Evolutionary conservation across 2,329 filamentous ascomycete species (phyloP), one percentile per base, ranked within the genome.

Genomic region (Purpureocillium takamizusanense): DNA sequence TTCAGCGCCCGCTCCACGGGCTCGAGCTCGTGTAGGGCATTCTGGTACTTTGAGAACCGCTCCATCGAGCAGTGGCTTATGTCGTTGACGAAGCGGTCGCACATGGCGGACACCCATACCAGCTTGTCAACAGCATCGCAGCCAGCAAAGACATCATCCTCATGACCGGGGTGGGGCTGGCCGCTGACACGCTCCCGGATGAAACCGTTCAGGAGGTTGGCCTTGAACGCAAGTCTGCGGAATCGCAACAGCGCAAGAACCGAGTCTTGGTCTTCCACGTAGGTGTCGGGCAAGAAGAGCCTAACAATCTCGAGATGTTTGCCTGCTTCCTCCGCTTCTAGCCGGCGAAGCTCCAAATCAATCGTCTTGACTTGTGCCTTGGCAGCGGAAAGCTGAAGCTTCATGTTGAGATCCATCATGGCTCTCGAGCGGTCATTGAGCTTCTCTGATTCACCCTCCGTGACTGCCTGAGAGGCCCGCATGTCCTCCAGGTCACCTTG

Each of bases 331-430:
- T 94, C 83, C 0, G 89, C 88, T 51, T 94, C 87, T 54, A 97
- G 75, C 40, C 84, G 82, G 38, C 83, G 78, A 41, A 97, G 68
- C 57, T 97, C 89, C 23, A 95, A 71, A 48, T 95, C 89, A 45
- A 98, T 94, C 0, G 88, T 88, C 66, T 95, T 97, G 53, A 86
- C 81, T 58, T 95, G 90, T 3, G 90, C 84, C 66, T 95, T 95
- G 31, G 87, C 77, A 10, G 88, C 88, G 11, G 88, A 94, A 40
- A 85, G 76, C 54, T 95, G 90, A 32, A 98, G 74, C 63, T 94
- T 94, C 74, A 90, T 77, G 60, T 97, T 97, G 33, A 98, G 74
- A 53, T 98, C 90, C 77, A 95, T 85, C 83, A 98, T 94, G 38
- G 90, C 88, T 45, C 88, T 79, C 33, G 90, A 94, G 45, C 87